Evolutionary conservation across 352 stramenopile genomes (phyloP).

Genomic region (Phytophthora colocasiae): DNA sequence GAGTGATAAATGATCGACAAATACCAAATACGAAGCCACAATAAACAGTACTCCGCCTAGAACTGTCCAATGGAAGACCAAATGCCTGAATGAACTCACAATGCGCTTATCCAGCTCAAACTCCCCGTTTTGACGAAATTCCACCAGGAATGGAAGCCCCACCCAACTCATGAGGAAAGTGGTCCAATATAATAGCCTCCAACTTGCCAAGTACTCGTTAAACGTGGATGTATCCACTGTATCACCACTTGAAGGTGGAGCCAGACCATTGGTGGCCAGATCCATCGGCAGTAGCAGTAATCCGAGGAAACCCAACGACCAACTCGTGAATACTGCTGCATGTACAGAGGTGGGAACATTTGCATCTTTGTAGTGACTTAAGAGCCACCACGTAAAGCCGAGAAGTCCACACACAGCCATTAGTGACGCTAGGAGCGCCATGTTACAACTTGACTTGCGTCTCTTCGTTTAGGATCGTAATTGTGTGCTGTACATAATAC

Average conservation of each 20-base stretch:
- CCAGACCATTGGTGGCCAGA: conserved; percentile 49
- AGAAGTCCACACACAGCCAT: conserved; percentile 54
- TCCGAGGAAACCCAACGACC: conserved; percentile 65
- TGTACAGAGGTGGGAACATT: conserved; percentile 47
- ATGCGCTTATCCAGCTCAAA: conserved; percentile 54
- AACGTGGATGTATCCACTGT: conserved; percentile 9
- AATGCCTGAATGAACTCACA: conserved; percentile 38
- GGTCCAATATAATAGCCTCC: conserved; percentile 72
- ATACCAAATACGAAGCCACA: conserved; percentile 59
- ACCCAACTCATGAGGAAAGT: conserved; percentile 75
- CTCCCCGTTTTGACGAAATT: conserved; percentile 71
- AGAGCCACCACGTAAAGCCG: conserved; percentile 66
- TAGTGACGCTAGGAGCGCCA: conserved; percentile 53
- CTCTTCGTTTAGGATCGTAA: conserved; percentile 13
- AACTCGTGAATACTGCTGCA: conserved; percentile 61
- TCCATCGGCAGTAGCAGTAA: conserved; percentile 73
- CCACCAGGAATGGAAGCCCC: conserved; percentile 63
- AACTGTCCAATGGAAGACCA: conserved; percentile 72
- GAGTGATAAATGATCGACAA: conserved; percentile 64
- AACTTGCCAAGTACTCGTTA: conserved; percentile 40
- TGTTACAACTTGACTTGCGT: conserved; percentile 28
- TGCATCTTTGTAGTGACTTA: conserved; percentile 63
- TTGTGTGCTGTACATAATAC: background rate
- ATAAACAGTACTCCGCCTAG: conserved; percentile 34
- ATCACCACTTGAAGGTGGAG: background rate